Conservation (phyloP, 495 filamentous ascomycete genomes). For the Aspergillus heteromorphus region DNA sequence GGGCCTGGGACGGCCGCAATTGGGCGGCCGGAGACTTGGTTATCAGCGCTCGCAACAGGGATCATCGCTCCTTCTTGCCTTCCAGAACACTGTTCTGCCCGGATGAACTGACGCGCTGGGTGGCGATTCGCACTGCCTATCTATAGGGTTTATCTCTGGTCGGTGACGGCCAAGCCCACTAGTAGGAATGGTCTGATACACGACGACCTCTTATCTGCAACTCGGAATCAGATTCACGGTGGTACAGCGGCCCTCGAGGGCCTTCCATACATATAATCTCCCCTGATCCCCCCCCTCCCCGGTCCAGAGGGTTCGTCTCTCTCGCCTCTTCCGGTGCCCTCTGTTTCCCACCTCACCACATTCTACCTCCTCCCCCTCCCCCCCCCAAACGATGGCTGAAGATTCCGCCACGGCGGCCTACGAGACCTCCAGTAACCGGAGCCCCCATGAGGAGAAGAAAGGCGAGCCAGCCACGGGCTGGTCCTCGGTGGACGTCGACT, state of each 20-base stretch:
- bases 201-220: no score
- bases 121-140: no score
- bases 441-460: slow-evolving; percentile 6
- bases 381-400: not conserved
- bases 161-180: no score
- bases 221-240: no score
- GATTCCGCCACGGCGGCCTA: not conserved
- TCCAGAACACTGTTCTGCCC: not conserved
- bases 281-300: not conserved
- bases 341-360: not conserved
- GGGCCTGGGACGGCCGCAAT: not conserved
- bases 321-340: not conserved
- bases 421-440: slow-evolving; percentile 4
- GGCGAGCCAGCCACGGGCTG: not conserved
- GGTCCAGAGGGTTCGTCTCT: not conserved
- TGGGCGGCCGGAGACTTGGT: not conserved
- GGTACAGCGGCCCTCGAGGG: no score
- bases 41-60: not conserved
- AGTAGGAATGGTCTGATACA: no score
- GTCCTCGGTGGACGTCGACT: slow-evolving; percentile 1
- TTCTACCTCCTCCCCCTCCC: not conserved
- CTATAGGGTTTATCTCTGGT: no score
- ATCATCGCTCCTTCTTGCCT: not conserved
- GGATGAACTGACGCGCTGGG: not conserved
- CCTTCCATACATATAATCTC: not conserved